phyloP scores from a whole-genome alignment of 2,329 filamentous ascomycete genomes.

The Diaporthe citriasiana region DNA sequence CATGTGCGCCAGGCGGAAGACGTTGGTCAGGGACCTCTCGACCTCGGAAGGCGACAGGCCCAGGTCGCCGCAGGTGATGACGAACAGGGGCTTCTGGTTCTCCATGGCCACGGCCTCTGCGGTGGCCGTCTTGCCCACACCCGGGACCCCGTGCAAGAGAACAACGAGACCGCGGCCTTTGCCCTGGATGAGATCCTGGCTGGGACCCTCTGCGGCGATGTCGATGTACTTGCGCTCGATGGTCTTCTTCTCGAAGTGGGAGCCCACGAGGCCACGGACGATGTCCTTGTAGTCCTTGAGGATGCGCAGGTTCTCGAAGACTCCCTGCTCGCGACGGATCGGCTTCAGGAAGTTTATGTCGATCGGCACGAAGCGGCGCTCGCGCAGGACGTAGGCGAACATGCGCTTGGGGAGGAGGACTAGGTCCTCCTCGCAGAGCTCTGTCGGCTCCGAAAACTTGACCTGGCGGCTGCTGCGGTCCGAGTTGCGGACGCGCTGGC shows the following conservation, averaged over 20 bases:
- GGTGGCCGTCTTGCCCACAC: slow-evolving; percentile 57
- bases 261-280: slow-evolving; percentile 21
- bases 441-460: slow-evolving; percentile 16
- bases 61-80: slow-evolving; percentile 49
- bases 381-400: slow-evolving; percentile 35
- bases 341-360: slow-evolving; percentile 31
- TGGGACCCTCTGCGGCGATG: neutral
- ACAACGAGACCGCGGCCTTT: slow-evolving; percentile 55
- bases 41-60: slow-evolving; percentile 47
- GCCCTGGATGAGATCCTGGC: slow-evolving; percentile 42
- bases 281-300: slow-evolving; percentile 34
- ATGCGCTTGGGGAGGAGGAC: slow-evolving; percentile 32
- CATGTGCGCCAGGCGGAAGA: slow-evolving; percentile 48
- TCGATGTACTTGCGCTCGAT: slow-evolving; percentile 6
- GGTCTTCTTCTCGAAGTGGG: slow-evolving; percentile 38
- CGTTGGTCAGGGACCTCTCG: slow-evolving; percentile 47
- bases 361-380: slow-evolving; percentile 35
- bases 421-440: slow-evolving; percentile 28
- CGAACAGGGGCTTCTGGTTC: slow-evolving; percentile 50
- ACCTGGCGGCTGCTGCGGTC: slow-evolving; percentile 14
- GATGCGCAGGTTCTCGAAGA: slow-evolving; percentile 34
- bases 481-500: slow-evolving; percentile 27
- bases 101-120: slow-evolving; percentile 54
- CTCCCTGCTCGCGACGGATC: slow-evolving; percentile 10
- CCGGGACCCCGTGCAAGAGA: slow-evolving; percentile 53